Evolutionary conservation across 352 stramenopile species (phyloP), one percentile per base, ranked within the genome.

Genomic region (Pythium grandisporangium): DNA sequence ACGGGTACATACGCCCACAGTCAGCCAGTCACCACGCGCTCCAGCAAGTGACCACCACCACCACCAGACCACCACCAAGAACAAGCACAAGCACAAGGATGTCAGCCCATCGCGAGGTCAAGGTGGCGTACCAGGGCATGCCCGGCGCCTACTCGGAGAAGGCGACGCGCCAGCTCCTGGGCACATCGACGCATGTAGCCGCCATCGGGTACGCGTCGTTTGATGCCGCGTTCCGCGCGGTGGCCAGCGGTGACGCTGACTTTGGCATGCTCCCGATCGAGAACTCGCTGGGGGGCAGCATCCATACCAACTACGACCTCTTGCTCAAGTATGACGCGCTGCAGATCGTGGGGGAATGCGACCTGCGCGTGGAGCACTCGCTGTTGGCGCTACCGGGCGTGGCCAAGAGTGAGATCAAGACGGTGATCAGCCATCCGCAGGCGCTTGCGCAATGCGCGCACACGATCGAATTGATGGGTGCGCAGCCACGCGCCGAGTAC

Each of bases 71-170:
- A n/a, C n/a, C n/a, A n/a, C n/a, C n/a, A n/a, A n/a, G n/a, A n/a
- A n/a, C n/a, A n/a, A n/a, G n/a, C n/a, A n/a, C n/a, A n/a, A n/a
- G n/a, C n/a, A n/a, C n/a, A n/a, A n/a, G n/a, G n/a, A n/a, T n/a
- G n/a, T n/a, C n/a, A n/a, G n/a, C n/a, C n/a, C n/a, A n/a, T n/a
- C 8, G 27, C 8, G 68, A 72, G 45, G 74, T 97, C 42, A 89
- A 91, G 69, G 74, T 98, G 22, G 81, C 89, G 48, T 98, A 97
- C 65, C 94, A 99, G 70, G 96, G 96, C 38, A 92, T 97, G 62
- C 83, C 94, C 21, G 96, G 96, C 21, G 95, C 94, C 1, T 99
- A 98, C 72, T 98, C 91, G 16, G 93, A 99, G 78, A 98, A 98
- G 61, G 90, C 94, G 10, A 86, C 95, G 32, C 70, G 91, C 13